Evolutionary conservation across 2,329 filamentous ascomycete species (phyloP).

Genomic region (Juglanconis sp.): DNA sequence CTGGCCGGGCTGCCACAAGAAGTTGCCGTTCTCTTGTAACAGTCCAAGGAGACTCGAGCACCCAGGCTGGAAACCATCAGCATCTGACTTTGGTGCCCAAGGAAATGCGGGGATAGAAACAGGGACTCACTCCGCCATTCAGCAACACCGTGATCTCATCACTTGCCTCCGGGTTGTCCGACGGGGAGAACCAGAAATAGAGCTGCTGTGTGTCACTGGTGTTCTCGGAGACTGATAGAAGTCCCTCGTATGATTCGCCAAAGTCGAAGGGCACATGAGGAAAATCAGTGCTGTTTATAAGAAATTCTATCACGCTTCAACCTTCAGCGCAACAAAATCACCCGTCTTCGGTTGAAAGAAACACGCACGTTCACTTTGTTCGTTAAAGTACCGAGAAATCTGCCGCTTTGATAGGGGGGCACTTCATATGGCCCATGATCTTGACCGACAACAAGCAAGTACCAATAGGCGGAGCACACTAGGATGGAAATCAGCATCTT

Average conservation of each 20-base stretch:
- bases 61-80: conserved; percentile 37
- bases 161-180: conserved; percentile 40
- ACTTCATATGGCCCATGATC: no score
- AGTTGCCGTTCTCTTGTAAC: conserved; percentile 71
- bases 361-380: neutral
- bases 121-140: conserved; percentile 41
- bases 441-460: neutral
- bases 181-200: conserved; percentile 65
- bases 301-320: conserved; percentile 40
- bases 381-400: neutral
- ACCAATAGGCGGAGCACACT: no score
- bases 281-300: conserved; percentile 58
- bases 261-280: conserved; percentile 67
- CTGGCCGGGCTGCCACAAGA: conserved; percentile 66
- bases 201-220: conserved; percentile 38
- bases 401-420: no score
- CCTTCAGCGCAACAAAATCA: neutral
- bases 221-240: conserved; percentile 52
- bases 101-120: neutral
- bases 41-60: conserved; percentile 62
- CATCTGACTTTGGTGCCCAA: neutral
- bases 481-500: no score
- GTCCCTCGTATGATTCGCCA: conserved; percentile 59
- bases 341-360: neutral
- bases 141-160: conserved; percentile 59